These are phyloP conservation scores for Gastroboletus turbinatus DNA, from an alignment of 1,284 basidiomycete genomes.

Conservation along the genomic window DNA sequence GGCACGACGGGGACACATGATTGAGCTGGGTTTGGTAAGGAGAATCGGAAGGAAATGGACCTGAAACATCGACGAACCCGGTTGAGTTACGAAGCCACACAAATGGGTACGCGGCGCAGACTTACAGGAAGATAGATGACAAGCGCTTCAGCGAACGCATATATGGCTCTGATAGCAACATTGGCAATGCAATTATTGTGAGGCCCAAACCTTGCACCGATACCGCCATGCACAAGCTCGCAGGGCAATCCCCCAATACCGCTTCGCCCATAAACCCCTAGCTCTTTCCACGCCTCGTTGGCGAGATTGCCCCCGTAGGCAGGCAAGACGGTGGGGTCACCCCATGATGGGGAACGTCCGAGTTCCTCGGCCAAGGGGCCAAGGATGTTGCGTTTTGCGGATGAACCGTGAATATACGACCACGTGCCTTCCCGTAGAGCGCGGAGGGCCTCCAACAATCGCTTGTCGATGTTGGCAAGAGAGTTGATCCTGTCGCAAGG, in stretches of 20 bases:
- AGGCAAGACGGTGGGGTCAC: constrained; percentile 56
- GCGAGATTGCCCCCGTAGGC: constrained; percentile 56
- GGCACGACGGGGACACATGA: constrained; percentile 45
- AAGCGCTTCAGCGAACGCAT: constrained; percentile 61
- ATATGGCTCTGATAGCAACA: constrained; percentile 46
- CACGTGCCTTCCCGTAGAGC: constrained; percentile 52
- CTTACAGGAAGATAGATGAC: constrained; percentile 68
- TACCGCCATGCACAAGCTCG: constrained; percentile 62
- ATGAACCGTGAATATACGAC: constrained; percentile 52
- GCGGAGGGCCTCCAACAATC: constrained; percentile 54
- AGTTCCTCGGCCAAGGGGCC: constrained; percentile 50
- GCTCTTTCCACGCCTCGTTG: constrained; percentile 48
- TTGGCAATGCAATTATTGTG: constrained; percentile 61
- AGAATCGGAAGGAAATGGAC: constrained; percentile 67
- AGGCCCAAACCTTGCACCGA: constrained; percentile 46
- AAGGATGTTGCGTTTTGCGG: constrained; percentile 39
- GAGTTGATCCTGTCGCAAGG: constrained; percentile 54
- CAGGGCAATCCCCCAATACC: constrained; percentile 71
- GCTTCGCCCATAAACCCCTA: constrained; percentile 50
- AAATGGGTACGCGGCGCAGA: constrained; percentile 5
- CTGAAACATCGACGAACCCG: constrained; percentile 35
- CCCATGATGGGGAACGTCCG: constrained; percentile 61
- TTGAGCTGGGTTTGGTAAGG: constrained; percentile 52
- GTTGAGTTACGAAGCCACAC: neutral
- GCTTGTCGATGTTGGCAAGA: constrained; percentile 63